Base-by-base conservation (phyloP, 2,329 filamentous ascomycete genomes). In the Fusarium sp. region DNA sequence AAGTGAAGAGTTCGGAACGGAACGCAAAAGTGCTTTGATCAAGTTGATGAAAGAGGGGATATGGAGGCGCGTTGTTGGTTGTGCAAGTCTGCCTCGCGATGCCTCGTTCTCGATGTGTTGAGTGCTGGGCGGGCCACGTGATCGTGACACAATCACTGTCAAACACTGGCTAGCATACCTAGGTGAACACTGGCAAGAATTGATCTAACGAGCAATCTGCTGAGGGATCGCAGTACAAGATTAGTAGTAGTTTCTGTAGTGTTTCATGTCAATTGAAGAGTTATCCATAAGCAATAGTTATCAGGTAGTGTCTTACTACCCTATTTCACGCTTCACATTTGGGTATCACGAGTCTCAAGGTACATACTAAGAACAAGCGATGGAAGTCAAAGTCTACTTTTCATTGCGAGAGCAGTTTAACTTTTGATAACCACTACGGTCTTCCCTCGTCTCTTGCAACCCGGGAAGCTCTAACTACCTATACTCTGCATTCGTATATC, bases 401-500 rank as follows among this genome's bases (percentile, higher is more conserved):
- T 63, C 62, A 64, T 71, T 70, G 53, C 52, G 55, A 69, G 63
- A 66, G 64, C 49, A 65, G 61, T 62, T 67, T 54, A 73, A 71
- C 65, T 74, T 75, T 72, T n/a, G 49, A 54, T 65, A 53, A 55
- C 45, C 47, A 50, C 59, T 55, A 62, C 53, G 56, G 48, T 59
- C 64, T 52, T 52, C 58, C 58, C 22, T 59, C 50, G 28, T 56
- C 45, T 60, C 57, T 55, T 39, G 15, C 28, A 47, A 9, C 10
- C 28, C 17, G 40, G 22, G 43, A 33, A 13, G 26, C 6, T 30
- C 22, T 15, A n/a, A 41, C 40, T 26, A n/a, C n/a, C n/a, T n/a
- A 26, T 39, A 26, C 61, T 52, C 22, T 62, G 43, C 17, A 20
- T 61, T 51, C 50, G 58, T 54, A 56, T 56, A 45, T 49, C 33